Base-by-base conservation (phyloP, 2,329 filamentous ascomycete genomes). In the Phialophora expanda region DNA sequence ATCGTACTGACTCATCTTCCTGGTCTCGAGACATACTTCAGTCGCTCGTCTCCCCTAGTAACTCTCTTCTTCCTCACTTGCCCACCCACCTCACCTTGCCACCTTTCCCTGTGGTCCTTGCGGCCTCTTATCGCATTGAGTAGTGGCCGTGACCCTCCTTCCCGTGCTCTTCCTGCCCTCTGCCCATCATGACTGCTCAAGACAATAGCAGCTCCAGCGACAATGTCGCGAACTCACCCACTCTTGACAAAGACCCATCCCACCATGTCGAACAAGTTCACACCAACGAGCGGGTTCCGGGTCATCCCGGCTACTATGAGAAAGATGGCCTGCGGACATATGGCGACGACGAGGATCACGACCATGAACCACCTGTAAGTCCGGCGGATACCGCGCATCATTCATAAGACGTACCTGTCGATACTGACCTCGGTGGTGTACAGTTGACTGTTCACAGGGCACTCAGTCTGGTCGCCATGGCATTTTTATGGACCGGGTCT, bases 401-500 rank as follows among this genome's bases (percentile, higher is more conserved):
- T n/a, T 4, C 38, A 20, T 8, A 17, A 44, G 38, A 17, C 17
- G 2, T n/a, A 24, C 28, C 51, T 50, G 30, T 26, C 48, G 8
- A 48, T 38, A 55, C 62, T 86, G 81, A 80, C 78, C n/a, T 80
- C 82, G 67, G 76, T 74, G 32, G 78, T 83, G 24, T 3, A 80
- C 59, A 73, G 71, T 70, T 73, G 71, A 70, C 69, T 17, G 46
- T 66, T 14, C 62, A 58, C 24, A 66, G 71, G 61, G 56, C 58
- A 70, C 84, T 86, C 83, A 82, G 81, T 61, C 78, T 87, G 55
- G 71, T 83, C 14, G 84, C 85, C 65, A 86, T 87, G 83, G 83
- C 84, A 4, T 85, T 88, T 63, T 76, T 87, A 24, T 87, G 85
- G 85, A 85, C 84, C 56, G 85, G 85, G 32, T 85, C 82, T 61